These are phyloP conservation scores for Leptographium wingfieldii DNA, from an alignment of 2,329 filamentous ascomycete genomes.

Conservation along the genomic window DNA sequence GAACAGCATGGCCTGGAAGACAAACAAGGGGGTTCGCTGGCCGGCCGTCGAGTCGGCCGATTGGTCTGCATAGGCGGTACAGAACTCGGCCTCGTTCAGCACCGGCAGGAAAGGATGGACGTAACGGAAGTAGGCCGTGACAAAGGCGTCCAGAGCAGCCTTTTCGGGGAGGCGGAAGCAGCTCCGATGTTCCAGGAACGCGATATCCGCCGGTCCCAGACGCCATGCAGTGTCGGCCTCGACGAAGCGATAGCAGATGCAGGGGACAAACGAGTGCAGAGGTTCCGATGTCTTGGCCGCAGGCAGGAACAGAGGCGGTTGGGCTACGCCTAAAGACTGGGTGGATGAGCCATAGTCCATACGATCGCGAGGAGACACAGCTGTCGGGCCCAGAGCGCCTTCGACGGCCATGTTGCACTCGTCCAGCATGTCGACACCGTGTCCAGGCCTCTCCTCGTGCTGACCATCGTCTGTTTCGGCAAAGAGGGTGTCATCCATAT, in stretches of 20 bases:
- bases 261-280: constrained; percentile 11
- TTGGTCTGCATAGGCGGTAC: constrained; percentile 24
- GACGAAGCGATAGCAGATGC: constrained; percentile 29
- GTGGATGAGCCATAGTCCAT: neutral
- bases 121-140: constrained; percentile 32
- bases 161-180: constrained; percentile 22
- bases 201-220: constrained; percentile 29
- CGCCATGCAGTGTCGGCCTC: constrained; percentile 22
- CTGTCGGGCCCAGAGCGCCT: neutral
- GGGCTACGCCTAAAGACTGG: neutral
- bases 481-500: neutral
- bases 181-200: constrained; percentile 30
- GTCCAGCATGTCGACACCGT: neutral
- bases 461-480: neutral
- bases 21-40: constrained; percentile 23
- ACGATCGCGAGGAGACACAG: neutral
- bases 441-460: neutral
- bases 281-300: neutral
- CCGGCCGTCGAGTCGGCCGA: constrained; percentile 11
- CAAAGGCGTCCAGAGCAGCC: constrained; percentile 28
- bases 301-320: neutral
- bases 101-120: constrained; percentile 30
- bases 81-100: constrained; percentile 32
- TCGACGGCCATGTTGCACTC: neutral
- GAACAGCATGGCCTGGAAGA: constrained; percentile 32